phyloP scores from a whole-genome alignment of 2,329 filamentous ascomycete species.

The Talaromyces pinophilus region DNA sequence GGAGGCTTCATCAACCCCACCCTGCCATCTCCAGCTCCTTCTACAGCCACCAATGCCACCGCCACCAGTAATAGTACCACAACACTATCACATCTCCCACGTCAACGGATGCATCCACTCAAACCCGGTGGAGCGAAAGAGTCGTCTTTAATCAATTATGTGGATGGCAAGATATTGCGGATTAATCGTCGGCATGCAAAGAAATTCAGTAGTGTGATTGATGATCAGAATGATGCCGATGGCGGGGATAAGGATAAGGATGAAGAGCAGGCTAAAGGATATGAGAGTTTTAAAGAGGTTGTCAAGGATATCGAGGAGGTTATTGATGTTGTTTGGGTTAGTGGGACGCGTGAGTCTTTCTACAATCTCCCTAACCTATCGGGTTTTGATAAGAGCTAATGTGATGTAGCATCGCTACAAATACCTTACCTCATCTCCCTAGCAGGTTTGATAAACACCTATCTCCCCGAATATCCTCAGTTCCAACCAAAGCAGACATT shows the following conservation, averaged over 20 bases:
- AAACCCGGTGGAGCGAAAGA: slow-evolving; percentile 61
- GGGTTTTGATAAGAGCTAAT: not conserved
- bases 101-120: slow-evolving; percentile 55
- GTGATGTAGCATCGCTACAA: slow-evolving; percentile 67
- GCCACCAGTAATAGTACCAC: slow-evolving; percentile 26
- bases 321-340: slow-evolving; percentile 81
- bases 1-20: slow-evolving; percentile 47
- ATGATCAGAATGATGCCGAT: not conserved
- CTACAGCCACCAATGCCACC: slow-evolving; percentile 43
- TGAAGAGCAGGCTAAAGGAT: slow-evolving; percentile 51
- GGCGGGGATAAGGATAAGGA: slow-evolving; percentile 32
- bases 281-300: slow-evolving; percentile 66
- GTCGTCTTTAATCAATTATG: slow-evolving; percentile 57
- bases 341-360: slow-evolving; percentile 71
- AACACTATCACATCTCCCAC: slow-evolving; percentile 49
- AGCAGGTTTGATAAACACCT: slow-evolving; percentile 70
- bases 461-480: slow-evolving; percentile 67
- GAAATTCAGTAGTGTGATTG: slow-evolving; percentile 43
- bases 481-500: slow-evolving; percentile 70
- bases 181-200: slow-evolving; percentile 58
- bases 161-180: slow-evolving; percentile 55
- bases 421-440: slow-evolving; percentile 80
- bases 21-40: slow-evolving; percentile 52
- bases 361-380: not conserved
- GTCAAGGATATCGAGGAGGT: slow-evolving; percentile 73